Evolutionary conservation across 805 yeast species (phyloP), one percentile per base, ranked within the genome.

Genomic region (Nakazawaea sp.): DNA sequence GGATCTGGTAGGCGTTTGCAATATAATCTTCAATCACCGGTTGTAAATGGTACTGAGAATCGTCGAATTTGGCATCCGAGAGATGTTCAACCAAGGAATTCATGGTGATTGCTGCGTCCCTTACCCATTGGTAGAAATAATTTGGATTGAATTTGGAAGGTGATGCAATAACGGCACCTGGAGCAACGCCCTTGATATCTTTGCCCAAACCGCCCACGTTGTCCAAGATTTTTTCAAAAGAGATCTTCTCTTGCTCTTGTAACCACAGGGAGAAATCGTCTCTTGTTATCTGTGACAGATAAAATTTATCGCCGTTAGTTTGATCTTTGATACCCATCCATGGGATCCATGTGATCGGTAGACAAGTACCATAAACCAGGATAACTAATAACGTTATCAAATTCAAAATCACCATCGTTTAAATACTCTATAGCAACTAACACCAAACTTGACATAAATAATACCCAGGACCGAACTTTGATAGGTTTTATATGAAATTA

Each of bases 121-220:
- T 70, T 4, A 76, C 70, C 97, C 97, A 90, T 52, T 84, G 95
- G 51, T 72, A 90, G 50, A 75, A 88, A 58, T 90, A 90, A 58
- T 90, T 71, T 1, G 97, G 97, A 18, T 65, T 45, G 0, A 36
- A 5, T 36, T 56, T 72, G 1, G 95, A 86, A 6, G 96, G 95
- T 6, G 92, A 78, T 1, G 97, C 97, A 45, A 89, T 68, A 4
- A 87, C 81, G 2, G 75, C 84, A 21, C 97, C 97, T 5, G 56
- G 48, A 2, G 79, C 77, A 7, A 58, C 57, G 33, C 37, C 41
- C 10, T 45, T 47, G 18, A 56, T 49, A 15, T 42, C 51, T 33
- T 20, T 54, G 40, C 27, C 48, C 50, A 20, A 49, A 51, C 81
- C 80, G 16, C 82, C 83, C 26, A 78, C 72, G 48, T 78, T 78